Base-by-base conservation (phyloP, 1,284 basidiomycete species). In the Puccinia hordei region DNA sequence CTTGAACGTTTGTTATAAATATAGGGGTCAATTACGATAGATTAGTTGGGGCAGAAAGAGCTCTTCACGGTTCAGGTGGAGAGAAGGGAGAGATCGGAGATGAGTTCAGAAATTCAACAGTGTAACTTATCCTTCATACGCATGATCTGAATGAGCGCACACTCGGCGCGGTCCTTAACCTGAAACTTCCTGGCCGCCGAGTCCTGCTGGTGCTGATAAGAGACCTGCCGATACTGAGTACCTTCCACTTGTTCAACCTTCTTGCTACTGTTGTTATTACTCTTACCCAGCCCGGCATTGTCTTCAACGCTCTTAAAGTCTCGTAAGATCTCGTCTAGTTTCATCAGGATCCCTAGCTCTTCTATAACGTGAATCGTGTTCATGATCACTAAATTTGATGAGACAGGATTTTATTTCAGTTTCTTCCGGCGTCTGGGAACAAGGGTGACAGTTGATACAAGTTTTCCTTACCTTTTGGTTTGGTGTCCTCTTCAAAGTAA, bases 401-500 rank as follows among this genome's bases (percentile, higher is more conserved):
- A 55, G 24, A 77, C 51, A 68, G 10, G 46, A 17, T 10, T 24
- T 24, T 2, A 68, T 33, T 27, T 8, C 19, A n/a, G n/a, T n/a
- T n/a, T n/a, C 61, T 17, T 35, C 44, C 33, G 35, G n/a, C 6
- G 8, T 13, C 30, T 63, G 59, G 33, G 59, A 33, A 8, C 8
- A 17, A 63, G 30, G 27, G 53, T 15, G 22, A 19, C 53, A 63
- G 24, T 27, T 63, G 30, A 63, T 55, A 5, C 19, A 27, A n/a
- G n/a, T n/a, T n/a, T n/a, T n/a, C n/a, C 24, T 72, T 79, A 79
- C 76, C 33, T 57, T 35, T 27, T 24, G 77, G 38, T 49, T 79
- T 69, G n/a, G 55, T 72, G 19, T 49, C 59, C 41, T 79, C 77
- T n/a, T 79, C 77, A 22, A 68, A 79, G 38, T 79, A 53, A n/a